These are phyloP conservation scores for Trichoderma pleuroti DNA, from an alignment of 2,329 filamentous ascomycete genomes.

Conservation along the genomic window DNA sequence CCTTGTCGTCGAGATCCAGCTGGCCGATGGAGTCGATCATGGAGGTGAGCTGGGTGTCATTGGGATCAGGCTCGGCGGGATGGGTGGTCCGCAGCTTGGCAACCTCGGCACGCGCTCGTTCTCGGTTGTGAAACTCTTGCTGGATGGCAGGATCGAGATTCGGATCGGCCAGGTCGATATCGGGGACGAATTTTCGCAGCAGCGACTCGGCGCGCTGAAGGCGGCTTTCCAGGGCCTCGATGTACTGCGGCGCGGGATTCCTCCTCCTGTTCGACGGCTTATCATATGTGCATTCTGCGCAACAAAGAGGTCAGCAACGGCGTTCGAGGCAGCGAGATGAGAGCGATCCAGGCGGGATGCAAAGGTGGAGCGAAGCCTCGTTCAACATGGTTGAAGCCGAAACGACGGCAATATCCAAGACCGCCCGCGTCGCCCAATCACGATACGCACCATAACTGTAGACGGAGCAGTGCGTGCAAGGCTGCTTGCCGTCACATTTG, in stretches of 20 bases:
- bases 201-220: constrained; percentile 79
- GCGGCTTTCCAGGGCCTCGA: constrained; percentile 80
- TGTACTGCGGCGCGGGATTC: constrained; percentile 88
- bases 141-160: constrained; percentile 74
- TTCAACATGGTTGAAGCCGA: background rate
- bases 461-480: constrained; percentile 92
- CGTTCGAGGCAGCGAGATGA: background rate
- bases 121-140: constrained; percentile 60
- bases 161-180: constrained; percentile 80
- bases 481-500: constrained; percentile 82
- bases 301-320: background rate
- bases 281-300: constrained; percentile 85
- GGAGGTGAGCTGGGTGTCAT: constrained; percentile 76
- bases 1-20: constrained; percentile 85
- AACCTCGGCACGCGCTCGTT: constrained; percentile 46
- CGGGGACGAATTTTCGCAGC: constrained; percentile 74
- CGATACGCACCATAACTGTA: constrained; percentile 84
- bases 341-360: background rate
- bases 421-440: background rate
- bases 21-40: constrained; percentile 94
- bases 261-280: constrained; percentile 88
- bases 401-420: background rate
- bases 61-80: constrained; percentile 38
- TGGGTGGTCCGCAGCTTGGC: constrained; percentile 40
- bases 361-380: background rate